Conservation (phyloP, 2,329 filamentous ascomycete genomes). For the Claviceps africana region DNA sequence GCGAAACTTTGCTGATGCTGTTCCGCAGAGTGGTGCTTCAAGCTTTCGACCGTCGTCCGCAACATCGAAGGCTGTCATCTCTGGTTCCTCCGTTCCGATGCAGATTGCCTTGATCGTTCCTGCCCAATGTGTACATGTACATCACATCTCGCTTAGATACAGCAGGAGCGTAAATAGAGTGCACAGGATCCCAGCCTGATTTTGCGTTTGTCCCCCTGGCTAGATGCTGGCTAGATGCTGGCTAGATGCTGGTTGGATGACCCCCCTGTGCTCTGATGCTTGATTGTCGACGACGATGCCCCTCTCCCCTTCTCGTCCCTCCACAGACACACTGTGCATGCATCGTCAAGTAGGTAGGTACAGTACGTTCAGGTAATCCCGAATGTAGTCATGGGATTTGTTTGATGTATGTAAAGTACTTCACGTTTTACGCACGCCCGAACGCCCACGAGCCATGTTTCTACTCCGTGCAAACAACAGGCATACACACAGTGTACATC, state of each 20-base stretch:
- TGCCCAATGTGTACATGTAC: background rate
- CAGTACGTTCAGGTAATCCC: too few relatives aligned
- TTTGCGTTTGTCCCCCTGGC: background rate
- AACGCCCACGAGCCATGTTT: background rate
- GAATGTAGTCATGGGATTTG: too few relatives aligned
- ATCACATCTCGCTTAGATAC: background rate
- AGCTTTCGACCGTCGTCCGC: background rate
- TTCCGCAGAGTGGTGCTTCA: background rate
- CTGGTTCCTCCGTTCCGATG: background rate
- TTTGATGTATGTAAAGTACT: too few relatives aligned
- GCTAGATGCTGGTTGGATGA: too few relatives aligned
- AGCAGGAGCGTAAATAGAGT: too few relatives aligned
- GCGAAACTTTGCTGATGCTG: background rate
- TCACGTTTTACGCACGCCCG: background rate
- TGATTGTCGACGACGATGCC: background rate
- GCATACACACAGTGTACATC: background rate
- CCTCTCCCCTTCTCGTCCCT: background rate
- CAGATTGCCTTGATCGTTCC: background rate
- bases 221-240: too few relatives aligned
- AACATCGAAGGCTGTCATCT: background rate
- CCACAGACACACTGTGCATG: too few relatives aligned
- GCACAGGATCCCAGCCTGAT: background rate
- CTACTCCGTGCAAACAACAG: conserved; percentile 1
- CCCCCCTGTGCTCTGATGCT: background rate
- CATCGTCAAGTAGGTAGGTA: too few relatives aligned